Conservation (phyloP, 495 filamentous ascomycete species). For the Cenococcum geophilum region DNA sequence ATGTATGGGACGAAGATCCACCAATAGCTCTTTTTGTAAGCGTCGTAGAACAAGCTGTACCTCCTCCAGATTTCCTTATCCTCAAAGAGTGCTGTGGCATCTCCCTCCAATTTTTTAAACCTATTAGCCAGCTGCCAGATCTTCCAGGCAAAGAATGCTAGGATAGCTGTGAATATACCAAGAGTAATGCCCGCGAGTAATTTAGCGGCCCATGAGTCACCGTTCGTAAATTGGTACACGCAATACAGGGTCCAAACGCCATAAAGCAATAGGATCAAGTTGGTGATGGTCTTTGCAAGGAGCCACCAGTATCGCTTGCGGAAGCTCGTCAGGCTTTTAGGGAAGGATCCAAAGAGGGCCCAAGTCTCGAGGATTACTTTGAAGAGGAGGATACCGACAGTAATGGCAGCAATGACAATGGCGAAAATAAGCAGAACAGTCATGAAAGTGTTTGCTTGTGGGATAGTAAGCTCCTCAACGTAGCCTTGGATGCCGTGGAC, state of each 20-base stretch:
- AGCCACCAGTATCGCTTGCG: slow-evolving; percentile 94
- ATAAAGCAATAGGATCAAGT: slow-evolving; percentile 87
- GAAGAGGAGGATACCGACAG: slow-evolving; percentile 78
- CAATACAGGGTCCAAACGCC: slow-evolving; percentile 95
- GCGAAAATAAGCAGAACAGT: slow-evolving; percentile 84
- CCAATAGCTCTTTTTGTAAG: slow-evolving; percentile 89
- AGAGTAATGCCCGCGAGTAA: slow-evolving; percentile 77
- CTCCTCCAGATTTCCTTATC: slow-evolving; percentile 88
- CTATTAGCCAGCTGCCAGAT: slow-evolving; percentile 72
- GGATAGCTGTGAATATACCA: slow-evolving; percentile 65
- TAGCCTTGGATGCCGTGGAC: slow-evolving; percentile 69
- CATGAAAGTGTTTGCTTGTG: slow-evolving; percentile 92
- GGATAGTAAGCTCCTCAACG: slow-evolving; percentile 71
- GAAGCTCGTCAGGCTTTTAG: slow-evolving; percentile 72
- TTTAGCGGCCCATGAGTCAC: slow-evolving; percentile 95
- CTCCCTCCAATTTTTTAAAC: slow-evolving; percentile 69
- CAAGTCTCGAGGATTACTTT: slow-evolving; percentile 90
- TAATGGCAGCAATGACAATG: slow-evolving; percentile 77
- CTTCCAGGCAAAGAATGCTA: slow-evolving; percentile 72
- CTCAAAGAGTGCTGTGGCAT: slow-evolving; percentile 68
- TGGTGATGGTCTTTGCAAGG: slow-evolving; percentile 79
- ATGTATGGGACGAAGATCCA: slow-evolving; percentile 92
- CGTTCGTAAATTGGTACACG: slow-evolving; percentile 86
- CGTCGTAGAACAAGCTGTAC: slow-evolving; percentile 96
- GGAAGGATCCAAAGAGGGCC: slow-evolving; percentile 85